Evolutionary conservation across 2,329 filamentous ascomycete species (phyloP).

Genomic region (Hypocreales sp.): DNA sequence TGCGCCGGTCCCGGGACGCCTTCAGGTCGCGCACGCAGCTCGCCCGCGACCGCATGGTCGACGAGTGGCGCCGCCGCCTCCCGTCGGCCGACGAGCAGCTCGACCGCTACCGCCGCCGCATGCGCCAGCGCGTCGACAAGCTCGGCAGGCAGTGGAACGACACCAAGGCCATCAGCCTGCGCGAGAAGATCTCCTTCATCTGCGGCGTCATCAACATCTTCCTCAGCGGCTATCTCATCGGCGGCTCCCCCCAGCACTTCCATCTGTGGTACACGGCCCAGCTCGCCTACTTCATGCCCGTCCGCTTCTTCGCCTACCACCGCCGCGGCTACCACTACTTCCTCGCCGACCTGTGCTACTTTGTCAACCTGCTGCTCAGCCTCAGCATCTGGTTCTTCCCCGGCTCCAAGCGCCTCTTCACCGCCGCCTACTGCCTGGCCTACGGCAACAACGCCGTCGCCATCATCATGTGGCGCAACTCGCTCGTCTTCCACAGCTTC

Average conservation of each 20-base stretch:
- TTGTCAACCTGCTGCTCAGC: conserved; percentile 77
- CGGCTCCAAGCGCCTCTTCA: conserved; percentile 77
- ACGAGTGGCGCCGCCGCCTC: conserved; percentile 78
- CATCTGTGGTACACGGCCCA: conserved; percentile 86
- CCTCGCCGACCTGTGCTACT: conserved; percentile 93
- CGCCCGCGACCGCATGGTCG: conserved; percentile 80
- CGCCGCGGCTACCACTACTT: conserved; percentile 93
- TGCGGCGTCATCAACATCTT: conserved; percentile 95
- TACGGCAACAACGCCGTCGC: conserved; percentile 96
- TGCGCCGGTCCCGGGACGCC: conserved; percentile 68
- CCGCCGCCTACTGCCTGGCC: conserved; percentile 79
- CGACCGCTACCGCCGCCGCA: conserved; percentile 74
- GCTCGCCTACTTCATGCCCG: conserved; percentile 90
- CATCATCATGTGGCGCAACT: conserved; percentile 99
- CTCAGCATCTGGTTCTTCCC: conserved; percentile 86
- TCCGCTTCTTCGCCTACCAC: conserved; percentile 84
- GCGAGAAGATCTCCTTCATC: conserved; percentile 94
- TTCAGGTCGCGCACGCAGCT: conserved; percentile 59
- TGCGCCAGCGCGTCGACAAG: conserved; percentile 80
- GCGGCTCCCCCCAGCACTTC: conserved; percentile 71
- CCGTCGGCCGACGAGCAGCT: conserved; percentile 85
- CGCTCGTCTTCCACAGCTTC: conserved; percentile 92
- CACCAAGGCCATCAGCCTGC: conserved; percentile 69
- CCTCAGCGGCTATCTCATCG: conserved; percentile 86
- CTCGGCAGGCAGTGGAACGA: conserved; percentile 78